Conservation (phyloP, 2,329 filamentous ascomycete genomes). For the Cercospora berteroae region DNA sequence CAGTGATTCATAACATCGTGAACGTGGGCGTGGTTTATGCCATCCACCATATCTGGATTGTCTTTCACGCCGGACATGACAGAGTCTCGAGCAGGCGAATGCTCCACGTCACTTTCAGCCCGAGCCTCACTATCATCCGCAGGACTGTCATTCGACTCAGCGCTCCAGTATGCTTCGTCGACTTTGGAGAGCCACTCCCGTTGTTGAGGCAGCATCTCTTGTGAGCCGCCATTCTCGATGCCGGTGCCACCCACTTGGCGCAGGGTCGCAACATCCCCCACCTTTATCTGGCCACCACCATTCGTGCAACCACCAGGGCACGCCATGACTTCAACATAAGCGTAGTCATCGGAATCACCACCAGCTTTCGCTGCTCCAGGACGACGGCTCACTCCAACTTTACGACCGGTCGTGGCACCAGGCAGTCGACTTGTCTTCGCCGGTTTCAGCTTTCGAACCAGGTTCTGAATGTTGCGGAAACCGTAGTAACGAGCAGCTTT, state of each 20-base stretch:
- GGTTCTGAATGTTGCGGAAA: constrained; percentile 96
- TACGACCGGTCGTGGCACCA: constrained; percentile 59
- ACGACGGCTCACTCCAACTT: constrained; percentile 44
- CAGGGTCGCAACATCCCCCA: constrained; percentile 65
- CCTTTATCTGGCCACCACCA: constrained; percentile 91
- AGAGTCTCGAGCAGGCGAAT: constrained; percentile 26
- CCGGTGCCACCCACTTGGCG: constrained; percentile 36
- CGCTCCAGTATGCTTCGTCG: constrained; percentile 52
- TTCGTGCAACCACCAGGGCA: constrained; percentile 99
- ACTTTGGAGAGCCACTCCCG: constrained; percentile 80
- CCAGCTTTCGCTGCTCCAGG: constrained; percentile 38
- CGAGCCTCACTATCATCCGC: constrained; percentile 11
- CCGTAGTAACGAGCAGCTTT: constrained; percentile 91
- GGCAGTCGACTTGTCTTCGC: constrained; percentile 74
- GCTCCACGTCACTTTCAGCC: constrained; percentile 24
- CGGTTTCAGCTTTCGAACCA: constrained; percentile 88
- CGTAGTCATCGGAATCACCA: constrained; percentile 59
- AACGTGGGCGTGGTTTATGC: constrained; percentile 65
- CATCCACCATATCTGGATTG: constrained; percentile 31
- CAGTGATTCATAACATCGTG: constrained; percentile 72
- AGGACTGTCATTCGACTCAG: constrained; percentile 29
- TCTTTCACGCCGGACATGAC: constrained; percentile 32
- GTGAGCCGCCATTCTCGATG: constrained; percentile 38
- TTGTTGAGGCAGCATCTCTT: constrained; percentile 64
- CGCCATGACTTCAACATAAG: constrained; percentile 98